Percentiles rank a stretch among this genome's conserved stretches.
Evolutionary conservation across 179 eudicot genomes (phyloP).

Genomic region (Corrigiola litoralis): DNA sequence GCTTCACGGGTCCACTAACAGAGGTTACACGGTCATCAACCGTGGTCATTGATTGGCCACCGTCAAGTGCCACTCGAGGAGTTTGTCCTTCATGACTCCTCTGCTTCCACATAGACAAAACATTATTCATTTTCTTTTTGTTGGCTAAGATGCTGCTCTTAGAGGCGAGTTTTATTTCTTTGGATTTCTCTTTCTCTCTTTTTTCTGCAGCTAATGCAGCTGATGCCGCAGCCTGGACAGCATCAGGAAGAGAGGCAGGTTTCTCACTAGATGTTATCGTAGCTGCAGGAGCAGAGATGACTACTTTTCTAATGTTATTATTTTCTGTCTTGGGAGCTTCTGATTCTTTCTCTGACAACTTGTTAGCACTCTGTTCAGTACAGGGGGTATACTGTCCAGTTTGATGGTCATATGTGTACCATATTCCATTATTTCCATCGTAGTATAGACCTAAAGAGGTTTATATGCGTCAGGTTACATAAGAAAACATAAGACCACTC

Average conservation of each 20-base stretch:
- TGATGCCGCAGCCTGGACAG: slow-evolving; percentile 96
- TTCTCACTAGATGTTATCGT: slow-evolving; percentile 68
- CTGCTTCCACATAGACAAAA: slow-evolving; percentile 92
- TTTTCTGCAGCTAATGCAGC: slow-evolving; percentile 98
- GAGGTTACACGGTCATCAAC: slow-evolving; percentile 54
- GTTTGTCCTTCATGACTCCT: slow-evolving; percentile 97
- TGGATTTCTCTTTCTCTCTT: slow-evolving; percentile 82
- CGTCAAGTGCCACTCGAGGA: slow-evolving; percentile 79
- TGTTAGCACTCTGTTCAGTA: slow-evolving; percentile 54
- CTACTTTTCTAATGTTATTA: slow-evolving; percentile 52
- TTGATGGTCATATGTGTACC: slow-evolving; percentile 85
- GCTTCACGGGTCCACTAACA: slow-evolving; percentile 31
- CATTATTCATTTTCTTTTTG: slow-evolving; percentile 96
- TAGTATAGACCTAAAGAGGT: slow-evolving; percentile 78
- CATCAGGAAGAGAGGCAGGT: slow-evolving; percentile 79
- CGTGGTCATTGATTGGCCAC: slow-evolving; percentile 39
- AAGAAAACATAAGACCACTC: not conserved
- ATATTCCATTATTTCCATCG: slow-evolving; percentile 87
- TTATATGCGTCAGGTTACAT: slow-evolving; percentile 10
- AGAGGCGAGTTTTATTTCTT: slow-evolving; percentile 92
- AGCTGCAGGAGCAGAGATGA: slow-evolving; percentile 97
- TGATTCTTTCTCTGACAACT: slow-evolving; percentile 43
- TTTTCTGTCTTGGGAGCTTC: slow-evolving; percentile 60
- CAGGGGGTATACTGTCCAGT: slow-evolving; percentile 86
- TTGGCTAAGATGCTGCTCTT: slow-evolving; percentile 88